phyloP scores from a whole-genome alignment of 441 rosid genomes.

The Gossypium lobatum region DNA sequence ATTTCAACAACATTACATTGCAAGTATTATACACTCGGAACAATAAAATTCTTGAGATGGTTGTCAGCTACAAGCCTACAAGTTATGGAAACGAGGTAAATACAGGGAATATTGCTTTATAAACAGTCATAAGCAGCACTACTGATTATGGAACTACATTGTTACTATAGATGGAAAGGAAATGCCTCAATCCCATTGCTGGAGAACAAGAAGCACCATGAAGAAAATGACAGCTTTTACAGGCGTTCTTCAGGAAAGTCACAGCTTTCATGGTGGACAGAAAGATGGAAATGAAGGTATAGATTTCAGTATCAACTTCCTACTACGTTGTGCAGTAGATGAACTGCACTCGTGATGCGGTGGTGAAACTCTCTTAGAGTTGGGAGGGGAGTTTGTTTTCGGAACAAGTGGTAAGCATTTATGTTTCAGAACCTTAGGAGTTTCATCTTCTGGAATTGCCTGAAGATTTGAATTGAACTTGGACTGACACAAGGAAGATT shows the following conservation, averaged over 20 bases:
- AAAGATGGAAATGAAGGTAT: conserved; percentile 22
- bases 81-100: not conserved
- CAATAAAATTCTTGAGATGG: not conserved
- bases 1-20: not conserved
- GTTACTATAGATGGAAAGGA: too few species aligned
- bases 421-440: conserved; percentile 19
- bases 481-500: conserved; percentile 11
- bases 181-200: not conserved
- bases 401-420: not conserved
- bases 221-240: not conserved
- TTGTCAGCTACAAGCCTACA: not conserved
- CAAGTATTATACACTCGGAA: not conserved
- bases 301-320: conserved; percentile 29
- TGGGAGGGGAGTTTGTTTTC: conserved; percentile 24
- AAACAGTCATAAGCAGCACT: not conserved
- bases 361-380: conserved; percentile 26
- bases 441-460: conserved; percentile 22
- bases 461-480: conserved; percentile 15
- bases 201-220: not conserved
- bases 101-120: not conserved
- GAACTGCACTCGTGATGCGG: conserved; percentile 15
- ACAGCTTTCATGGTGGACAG: conserved; percentile 11
- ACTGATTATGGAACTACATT: not conserved
- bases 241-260: not conserved
- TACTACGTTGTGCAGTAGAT: conserved; percentile 14